Conservation (phyloP, 2,329 filamentous ascomycete species). For the Fusarium sp. region DNA sequence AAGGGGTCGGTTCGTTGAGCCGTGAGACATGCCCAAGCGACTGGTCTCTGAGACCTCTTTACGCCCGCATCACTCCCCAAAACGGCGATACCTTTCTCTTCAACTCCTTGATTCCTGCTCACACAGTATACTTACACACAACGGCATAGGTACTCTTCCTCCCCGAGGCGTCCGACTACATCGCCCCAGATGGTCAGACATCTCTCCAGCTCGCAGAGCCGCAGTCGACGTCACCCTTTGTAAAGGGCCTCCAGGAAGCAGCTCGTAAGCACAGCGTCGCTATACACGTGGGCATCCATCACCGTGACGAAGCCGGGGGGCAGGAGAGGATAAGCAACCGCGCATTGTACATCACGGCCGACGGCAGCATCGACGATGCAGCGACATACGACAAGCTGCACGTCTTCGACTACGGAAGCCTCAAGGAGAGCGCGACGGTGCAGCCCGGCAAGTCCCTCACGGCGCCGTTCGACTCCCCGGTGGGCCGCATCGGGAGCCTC, state of each 20-base stretch:
- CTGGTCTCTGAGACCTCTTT: conserved; percentile 26
- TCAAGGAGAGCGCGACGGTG: conserved; percentile 67
- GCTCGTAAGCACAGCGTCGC: conserved; percentile 72
- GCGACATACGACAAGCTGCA: conserved; percentile 86
- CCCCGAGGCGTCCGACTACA: conserved; percentile 92
- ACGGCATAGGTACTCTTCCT: conserved; percentile 78
- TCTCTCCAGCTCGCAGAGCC: conserved; percentile 77
- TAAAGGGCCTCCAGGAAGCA: conserved; percentile 76
- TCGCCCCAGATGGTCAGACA: conserved; percentile 74
- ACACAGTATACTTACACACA: conserved; percentile 40
- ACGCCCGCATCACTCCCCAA: conserved; percentile 3
- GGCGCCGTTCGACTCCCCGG: conserved; percentile 75
- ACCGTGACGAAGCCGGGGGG: conserved; percentile 60
- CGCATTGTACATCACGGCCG: conserved; percentile 61
- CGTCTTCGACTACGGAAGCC: conserved; percentile 77
- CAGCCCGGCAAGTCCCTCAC: conserved; percentile 73
- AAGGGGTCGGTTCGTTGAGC: conserved; percentile 20
- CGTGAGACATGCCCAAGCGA: conserved; percentile 39
- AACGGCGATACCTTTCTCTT: conserved; percentile 30
- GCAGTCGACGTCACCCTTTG: conserved; percentile 74
- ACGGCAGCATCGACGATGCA: conserved; percentile 56
- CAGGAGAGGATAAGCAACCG: conserved; percentile 60
- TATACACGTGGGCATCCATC: conserved; percentile 90
- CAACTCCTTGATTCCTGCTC: conserved; percentile 17
- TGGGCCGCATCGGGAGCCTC: conserved; percentile 80